Conservation (phyloP, 2,329 filamentous ascomycete genomes). For the Trichoderma brevicompactum region DNA sequence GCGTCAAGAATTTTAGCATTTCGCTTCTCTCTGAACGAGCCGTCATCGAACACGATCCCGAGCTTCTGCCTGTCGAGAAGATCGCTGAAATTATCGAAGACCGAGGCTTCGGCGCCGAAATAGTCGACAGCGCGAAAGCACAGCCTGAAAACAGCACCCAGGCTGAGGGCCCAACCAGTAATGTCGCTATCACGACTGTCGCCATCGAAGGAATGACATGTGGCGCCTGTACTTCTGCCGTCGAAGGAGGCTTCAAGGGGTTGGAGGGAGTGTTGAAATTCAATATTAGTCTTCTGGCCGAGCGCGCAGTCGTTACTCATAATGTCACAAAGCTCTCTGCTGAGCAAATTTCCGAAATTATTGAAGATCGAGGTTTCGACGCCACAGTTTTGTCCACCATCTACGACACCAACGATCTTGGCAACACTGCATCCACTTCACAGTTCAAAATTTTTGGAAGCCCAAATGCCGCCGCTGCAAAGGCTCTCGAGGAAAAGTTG, state of each 20-base stretch:
- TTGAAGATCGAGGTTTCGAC: conserved; percentile 90
- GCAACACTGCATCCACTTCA: conserved; percentile 62
- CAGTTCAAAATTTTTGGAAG: conserved; percentile 86
- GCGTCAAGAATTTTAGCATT: conserved; percentile 77
- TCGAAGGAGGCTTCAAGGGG: conserved; percentile 79
- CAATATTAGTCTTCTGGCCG: conserved; percentile 92
- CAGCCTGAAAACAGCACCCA: conserved; percentile 33
- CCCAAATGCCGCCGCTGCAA: conserved; percentile 71
- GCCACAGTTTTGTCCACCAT: conserved; percentile 80
- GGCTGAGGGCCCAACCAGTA: conserved; percentile 44
- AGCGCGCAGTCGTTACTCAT: conserved; percentile 87
- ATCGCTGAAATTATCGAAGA: conserved; percentile 67
- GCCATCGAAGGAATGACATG: conserved; percentile 97
- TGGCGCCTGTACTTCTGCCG: conserved; percentile 90
- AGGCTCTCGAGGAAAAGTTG: conserved; percentile 71
- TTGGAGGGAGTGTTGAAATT: conserved; percentile 82
- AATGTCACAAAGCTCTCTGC: conserved; percentile 71
- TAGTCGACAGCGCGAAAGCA: conserved; percentile 71
- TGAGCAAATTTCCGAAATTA: conserved; percentile 77
- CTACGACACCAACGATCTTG: conserved; percentile 59
- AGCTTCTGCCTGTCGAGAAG: conserved; percentile 54
- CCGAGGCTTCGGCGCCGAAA: conserved; percentile 77
- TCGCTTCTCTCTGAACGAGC: conserved; percentile 83
- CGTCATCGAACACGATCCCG: conserved; percentile 78
- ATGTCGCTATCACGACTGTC: conserved; percentile 75